Conservation (phyloP, 2,329 filamentous ascomycete genomes). For the Paraconiothyrium brasiliense region DNA sequence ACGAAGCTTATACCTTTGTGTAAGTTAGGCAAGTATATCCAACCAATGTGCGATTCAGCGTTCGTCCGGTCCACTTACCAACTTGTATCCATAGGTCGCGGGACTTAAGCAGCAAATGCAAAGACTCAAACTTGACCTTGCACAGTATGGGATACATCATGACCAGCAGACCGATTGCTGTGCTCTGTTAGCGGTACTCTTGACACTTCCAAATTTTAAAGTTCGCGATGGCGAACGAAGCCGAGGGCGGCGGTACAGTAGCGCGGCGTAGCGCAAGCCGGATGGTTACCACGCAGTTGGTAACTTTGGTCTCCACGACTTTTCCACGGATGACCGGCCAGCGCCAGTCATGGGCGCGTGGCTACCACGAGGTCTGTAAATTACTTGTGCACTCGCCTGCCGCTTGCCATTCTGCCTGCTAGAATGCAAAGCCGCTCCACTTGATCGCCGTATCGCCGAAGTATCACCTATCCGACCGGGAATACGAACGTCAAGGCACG, state of each 20-base stretch:
- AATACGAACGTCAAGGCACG: constrained; percentile 24
- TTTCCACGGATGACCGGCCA: constrained; percentile 7
- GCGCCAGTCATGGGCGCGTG: constrained; percentile 3
- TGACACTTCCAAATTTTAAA: neutral
- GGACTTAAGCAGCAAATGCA: constrained; percentile 72
- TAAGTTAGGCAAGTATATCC: neutral
- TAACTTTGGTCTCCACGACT: constrained; percentile 8
- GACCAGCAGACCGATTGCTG: constrained; percentile 80
- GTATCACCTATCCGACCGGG: constrained; percentile 1
- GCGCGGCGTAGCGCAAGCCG: constrained; percentile 9
- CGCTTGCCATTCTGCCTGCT: neutral
- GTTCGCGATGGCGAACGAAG: neutral
- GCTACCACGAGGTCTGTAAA: neutral
- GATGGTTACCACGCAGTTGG: neutral
- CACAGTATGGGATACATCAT: constrained; percentile 97
- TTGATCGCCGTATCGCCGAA: neutral
- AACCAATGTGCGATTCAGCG: neutral
- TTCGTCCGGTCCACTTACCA: neutral
- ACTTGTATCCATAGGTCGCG: constrained; percentile 67
- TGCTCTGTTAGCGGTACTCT: constrained; percentile 7
- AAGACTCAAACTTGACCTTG: constrained; percentile 80
- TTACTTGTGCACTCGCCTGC: neutral
- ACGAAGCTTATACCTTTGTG: constrained; percentile 69
- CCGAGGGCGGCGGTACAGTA: neutral
- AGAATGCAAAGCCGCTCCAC: neutral